Base-by-base conservation (phyloP, 306 rosid genomes). In the Prunus salicina region DNA sequence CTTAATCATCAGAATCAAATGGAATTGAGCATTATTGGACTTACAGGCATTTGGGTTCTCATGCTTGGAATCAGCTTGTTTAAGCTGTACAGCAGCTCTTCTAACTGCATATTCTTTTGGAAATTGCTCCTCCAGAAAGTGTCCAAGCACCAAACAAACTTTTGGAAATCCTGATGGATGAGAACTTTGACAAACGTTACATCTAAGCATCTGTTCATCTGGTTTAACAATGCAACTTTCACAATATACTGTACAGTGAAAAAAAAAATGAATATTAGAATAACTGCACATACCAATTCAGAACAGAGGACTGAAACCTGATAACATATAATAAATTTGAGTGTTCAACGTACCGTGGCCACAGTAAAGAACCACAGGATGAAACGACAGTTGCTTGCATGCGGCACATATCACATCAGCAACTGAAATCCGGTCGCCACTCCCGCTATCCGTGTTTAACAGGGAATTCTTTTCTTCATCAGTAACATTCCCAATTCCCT, bases 291-390 rank as follows among this genome's bases (percentile, higher is more conserved):
- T 65, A 65, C 70, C 45, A 58, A 43, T 81, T 67, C 30, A 51
- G n/a, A 52, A 55, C 28, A 5, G 60, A 75, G 41, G 46, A 55
- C 72, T 43, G 67, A 55, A 62, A 78, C 32, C 52, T 32, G 22
- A 66, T 57, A 78, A 12, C 4, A 66, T 9, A 51, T 6, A 81
- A 76, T 63, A 22, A 79, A 80, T 12, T 24, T 69, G 58, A 66
- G 50, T 43, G 61, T 46, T 76, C 47, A 32, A 57, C 69, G 27
- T 90, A 93, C 98, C 96, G 65, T 93, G 97, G 58, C 98, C 98
- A 83, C 98, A 93, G 73, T 90, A 88, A 72, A 91, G 91, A 86
- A 87, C 97, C 65, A 88, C 83, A 41, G 97, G 98, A 74, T 18
- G 86, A 84, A 83, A 84, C n/a, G 88, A 84, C 51, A 93, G 80